Evolutionary conservation across 106 monocot genomes (phyloP), one percentile per base, ranked within the genome.

Genomic region (Dactylorhiza incarnata): DNA sequence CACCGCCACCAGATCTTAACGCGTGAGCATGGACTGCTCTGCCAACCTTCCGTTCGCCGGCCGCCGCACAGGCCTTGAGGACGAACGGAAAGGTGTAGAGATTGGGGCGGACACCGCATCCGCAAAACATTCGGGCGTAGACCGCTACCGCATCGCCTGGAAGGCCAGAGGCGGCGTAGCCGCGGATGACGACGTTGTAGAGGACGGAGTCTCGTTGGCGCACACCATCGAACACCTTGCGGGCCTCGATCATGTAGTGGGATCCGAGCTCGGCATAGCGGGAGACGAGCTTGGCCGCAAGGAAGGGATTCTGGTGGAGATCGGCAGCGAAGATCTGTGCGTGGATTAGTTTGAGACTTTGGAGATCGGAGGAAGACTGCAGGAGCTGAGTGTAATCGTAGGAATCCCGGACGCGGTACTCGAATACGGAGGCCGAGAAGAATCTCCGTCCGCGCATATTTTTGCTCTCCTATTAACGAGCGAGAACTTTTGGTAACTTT

Each of bases 61-160:
- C 4, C 0, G 72, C 71, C 10, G 72, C 77, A 65, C 77, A 80
- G 24, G 90, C 82, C 75, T 86, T 84, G 72, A 83, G 73, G 2
- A 87, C 82, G 69, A 87, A 87, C 14, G 90, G 76, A 29, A 56
- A 90, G 50, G 90, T 90, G 83, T 86, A 84, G 11, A 80, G 23
- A 52, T 89, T 89, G 10, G 80, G 37, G 4, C 23, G 15, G 73
- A 77, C 54, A 37, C 58, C 23, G 45, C 20, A 45, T 24, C 5
- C 29, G 48, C 65, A 80, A 65, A 29, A 49, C 79, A 80, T 51
- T 45, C 45, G 73, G 17, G 20, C 67, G 46, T 85, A 90, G 5
- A 83, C 12, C 2, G 14, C 16, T 2, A 81, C n/a, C 1, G 85
- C 79, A 5, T 78, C 78, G 3, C 5, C 17, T 15, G 46, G 81